Base-by-base conservation (phyloP, 805 yeast species). In the Teunomyces gatunensis region DNA sequence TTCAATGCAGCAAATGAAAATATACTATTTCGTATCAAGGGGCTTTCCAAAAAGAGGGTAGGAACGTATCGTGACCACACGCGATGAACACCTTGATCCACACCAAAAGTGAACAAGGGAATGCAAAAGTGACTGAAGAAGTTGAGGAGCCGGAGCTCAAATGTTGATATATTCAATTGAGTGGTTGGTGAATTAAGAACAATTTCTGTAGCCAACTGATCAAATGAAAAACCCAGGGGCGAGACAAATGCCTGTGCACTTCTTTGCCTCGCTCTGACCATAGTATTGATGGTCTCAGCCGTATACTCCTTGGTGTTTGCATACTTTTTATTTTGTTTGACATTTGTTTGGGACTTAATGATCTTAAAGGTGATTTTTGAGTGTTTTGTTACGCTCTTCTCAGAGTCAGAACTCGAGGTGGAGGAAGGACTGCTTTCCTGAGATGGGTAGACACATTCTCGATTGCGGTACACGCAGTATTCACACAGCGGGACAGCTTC, bases 401-500 rank as follows among this genome's bases (percentile, higher is more conserved):
- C 29, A n/a, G 29, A 37, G 11, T 12, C 40, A 4, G 29, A 18
- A 21, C 18, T 23, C 11, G 40, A n/a, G 29, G 29, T 10, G 7
- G 40, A 37, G 10, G 10, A 10, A 10, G 17, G 28, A 13, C 29
- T 21, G 40, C 28, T 13, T 7, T 37, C 29, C 39, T 18, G 21
- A 17, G 35, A 39, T 2, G 59, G 62, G 42, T 67, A 67, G 2
- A 48, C 44, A 44, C 71, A 67, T 2, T 44, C 42, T 3, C 68
- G 48, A 13, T 53, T 50, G 3, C 69, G 63, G 46, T 65, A 64
- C 3, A 32, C 32, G 33, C 73, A 68, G 49, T 68, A 68, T 36
- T 68, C 72, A 50, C 73, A 68, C 7, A 44, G 29, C 3, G 73
- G 73, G 46, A 53, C 57, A 9, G 49, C 58, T 42, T 66, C 72